These are phyloP conservation scores for Postia placenta DNA, from an alignment of 768 basidiomycete species.

Conservation along the genomic window DNA sequence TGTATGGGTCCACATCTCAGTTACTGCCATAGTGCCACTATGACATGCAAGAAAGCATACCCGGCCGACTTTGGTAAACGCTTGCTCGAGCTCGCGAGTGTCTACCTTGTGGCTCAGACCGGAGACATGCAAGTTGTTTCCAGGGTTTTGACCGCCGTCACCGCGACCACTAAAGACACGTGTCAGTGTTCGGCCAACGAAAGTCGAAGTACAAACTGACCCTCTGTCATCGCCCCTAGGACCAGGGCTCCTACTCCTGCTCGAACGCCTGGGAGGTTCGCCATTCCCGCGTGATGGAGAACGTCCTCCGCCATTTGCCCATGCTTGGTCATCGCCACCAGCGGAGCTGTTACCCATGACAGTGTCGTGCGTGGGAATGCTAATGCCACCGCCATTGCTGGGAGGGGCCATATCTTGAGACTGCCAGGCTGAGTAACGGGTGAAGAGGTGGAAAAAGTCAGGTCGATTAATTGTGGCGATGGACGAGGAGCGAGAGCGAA, in stretches of 20 bases:
- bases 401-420: conserved; percentile 75
- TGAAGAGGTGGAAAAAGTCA: conserved; percentile 34
- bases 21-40: background rate
- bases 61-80: conserved; percentile 84
- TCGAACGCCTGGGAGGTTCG: conserved; percentile 57
- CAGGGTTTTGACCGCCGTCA: conserved; percentile 43
- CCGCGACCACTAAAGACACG: conserved; percentile 16
- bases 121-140: conserved; percentile 63
- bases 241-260: conserved; percentile 75
- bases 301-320: conserved; percentile 39
- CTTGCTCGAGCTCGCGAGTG: conserved; percentile 81
- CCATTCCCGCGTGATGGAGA: conserved; percentile 40
- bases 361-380: conserved; percentile 54
- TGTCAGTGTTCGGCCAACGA: background rate
- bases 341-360: conserved; percentile 41
- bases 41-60: conserved; percentile 37
- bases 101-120: conserved; percentile 59
- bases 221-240: conserved; percentile 45
- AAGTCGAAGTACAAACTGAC: conserved; percentile 29
- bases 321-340: conserved; percentile 49
- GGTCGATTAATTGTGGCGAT: conserved; percentile 33
- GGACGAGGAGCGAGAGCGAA: conserved; percentile 21
- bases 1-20: conserved; percentile 26
- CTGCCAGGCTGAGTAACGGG: conserved; percentile 67
- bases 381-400: conserved; percentile 44